Evolutionary conservation across 2,329 filamentous ascomycete species (phyloP).

Genomic region (Plenodomus biglobosus): DNA sequence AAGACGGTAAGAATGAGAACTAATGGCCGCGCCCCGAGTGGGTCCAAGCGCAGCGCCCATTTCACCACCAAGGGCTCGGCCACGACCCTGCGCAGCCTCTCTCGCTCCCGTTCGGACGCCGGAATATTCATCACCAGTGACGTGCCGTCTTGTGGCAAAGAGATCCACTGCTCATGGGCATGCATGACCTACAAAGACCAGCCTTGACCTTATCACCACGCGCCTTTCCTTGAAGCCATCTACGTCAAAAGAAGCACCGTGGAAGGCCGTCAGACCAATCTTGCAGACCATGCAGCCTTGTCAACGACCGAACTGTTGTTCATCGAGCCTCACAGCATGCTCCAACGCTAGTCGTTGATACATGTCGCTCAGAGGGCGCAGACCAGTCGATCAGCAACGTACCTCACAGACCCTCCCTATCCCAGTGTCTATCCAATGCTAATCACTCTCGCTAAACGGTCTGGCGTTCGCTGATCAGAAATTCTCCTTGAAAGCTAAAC

Average conservation of each 20-base stretch:
- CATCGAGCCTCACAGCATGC: neutral
- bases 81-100: conserved; percentile 4
- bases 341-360: neutral
- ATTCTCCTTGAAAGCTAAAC: conserved; percentile 1
- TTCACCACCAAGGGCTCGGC: conserved; percentile 12
- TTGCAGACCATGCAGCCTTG: conserved; percentile 2
- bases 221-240: conserved; percentile 11
- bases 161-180: conserved; percentile 10
- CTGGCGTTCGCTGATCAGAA: conserved; percentile 7
- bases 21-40: conserved; percentile 8
- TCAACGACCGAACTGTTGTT: neutral
- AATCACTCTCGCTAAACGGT: conserved; percentile 3
- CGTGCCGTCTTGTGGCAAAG: conserved; percentile 19
- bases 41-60: conserved; percentile 7
- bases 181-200: conserved; percentile 23
- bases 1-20: neutral
- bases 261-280: conserved; percentile 11
- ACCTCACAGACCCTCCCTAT: neutral
- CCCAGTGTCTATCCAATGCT: neutral
- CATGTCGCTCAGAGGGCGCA: neutral
- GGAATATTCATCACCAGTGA: conserved; percentile 10
- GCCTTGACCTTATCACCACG: conserved; percentile 10
- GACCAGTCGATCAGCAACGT: neutral
- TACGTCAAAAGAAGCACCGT: conserved; percentile 28
- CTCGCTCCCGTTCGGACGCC: conserved; percentile 2